These are phyloP conservation scores for Chaetoceros muelleri DNA, from an alignment of 108 stramenopile genomes.

Conservation along the genomic window DNA sequence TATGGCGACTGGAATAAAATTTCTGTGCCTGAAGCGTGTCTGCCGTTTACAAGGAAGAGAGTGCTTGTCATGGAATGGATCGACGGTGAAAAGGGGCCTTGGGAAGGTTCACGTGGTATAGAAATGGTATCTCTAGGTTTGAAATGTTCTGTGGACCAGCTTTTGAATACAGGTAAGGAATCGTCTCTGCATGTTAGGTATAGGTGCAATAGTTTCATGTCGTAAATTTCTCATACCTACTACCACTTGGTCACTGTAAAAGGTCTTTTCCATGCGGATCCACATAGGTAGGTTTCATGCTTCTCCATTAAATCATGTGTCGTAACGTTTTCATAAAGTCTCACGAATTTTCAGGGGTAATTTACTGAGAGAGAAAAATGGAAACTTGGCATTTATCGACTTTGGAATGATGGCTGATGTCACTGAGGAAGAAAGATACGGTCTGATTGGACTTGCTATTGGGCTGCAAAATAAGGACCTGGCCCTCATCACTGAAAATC, in stretches of 20 bases:
- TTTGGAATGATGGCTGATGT: constrained; percentile 95
- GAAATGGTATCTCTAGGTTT: constrained; percentile 83
- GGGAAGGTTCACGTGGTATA: constrained; percentile 72
- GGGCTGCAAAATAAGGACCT: constrained; percentile 84
- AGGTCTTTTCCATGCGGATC: constrained; percentile 46
- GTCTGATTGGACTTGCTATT: constrained; percentile 79
- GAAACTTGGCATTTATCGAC: constrained; percentile 75
- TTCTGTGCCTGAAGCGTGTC: constrained; percentile 63
- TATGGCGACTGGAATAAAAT: constrained; percentile 80
- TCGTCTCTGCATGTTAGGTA: constrained; percentile 42
- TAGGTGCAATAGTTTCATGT: constrained; percentile 4
- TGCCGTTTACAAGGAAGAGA: constrained; percentile 59
- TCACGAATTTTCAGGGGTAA: constrained; percentile 52
- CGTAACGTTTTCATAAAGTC: neutral
- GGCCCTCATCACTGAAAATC: constrained; percentile 70
- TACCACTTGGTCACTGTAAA: neutral
- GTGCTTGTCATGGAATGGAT: constrained; percentile 91
- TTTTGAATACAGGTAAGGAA: constrained; percentile 76
- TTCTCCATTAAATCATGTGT: neutral
- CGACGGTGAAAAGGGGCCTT: constrained; percentile 85
- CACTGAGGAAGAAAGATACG: constrained; percentile 83
- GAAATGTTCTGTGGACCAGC: constrained; percentile 83
- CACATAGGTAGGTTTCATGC: constrained; percentile 24
- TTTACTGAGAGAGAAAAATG: constrained; percentile 61
- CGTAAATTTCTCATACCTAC: too few species aligned